A percentile compares a stretch with the other conserved stretches of the same genome.
Evolutionary conservation across 192 early-diverging fungal genomes (phyloP).

Genomic region (Backusella tuberculispora): DNA sequence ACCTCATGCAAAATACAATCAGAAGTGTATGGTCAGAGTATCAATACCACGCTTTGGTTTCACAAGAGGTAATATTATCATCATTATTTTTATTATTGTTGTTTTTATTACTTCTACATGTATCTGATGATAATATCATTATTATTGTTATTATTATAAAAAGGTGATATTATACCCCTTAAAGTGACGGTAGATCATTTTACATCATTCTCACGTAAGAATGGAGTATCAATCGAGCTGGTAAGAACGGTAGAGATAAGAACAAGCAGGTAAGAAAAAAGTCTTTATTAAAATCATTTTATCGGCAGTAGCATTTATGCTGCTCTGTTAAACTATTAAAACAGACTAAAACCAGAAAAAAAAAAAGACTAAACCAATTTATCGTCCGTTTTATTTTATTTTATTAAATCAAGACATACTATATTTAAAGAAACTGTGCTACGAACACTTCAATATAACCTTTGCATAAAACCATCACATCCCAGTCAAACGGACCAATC

Average conservation of each 20-base stretch:
- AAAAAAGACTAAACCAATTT: too few species aligned
- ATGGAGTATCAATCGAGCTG: conserved; percentile 26
- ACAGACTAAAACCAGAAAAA: not conserved
- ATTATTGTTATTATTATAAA: not conserved
- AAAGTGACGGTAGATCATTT: conserved; percentile 18
- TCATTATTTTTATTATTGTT: not conserved
- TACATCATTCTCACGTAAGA: conserved; percentile 16
- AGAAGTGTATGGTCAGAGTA: conserved; percentile 18
- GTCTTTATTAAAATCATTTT: too few species aligned
- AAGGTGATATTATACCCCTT: conserved; percentile 22
- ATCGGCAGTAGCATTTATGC: too few species aligned
- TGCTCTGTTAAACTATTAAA: too few species aligned
- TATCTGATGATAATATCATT: conserved; percentile 23
- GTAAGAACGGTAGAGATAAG: conserved; percentile 30
- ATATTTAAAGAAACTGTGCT: conserved; percentile 19
- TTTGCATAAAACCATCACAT: conserved; percentile 13
- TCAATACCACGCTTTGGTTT: conserved; percentile 37
- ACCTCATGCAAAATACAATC: conserved; percentile 2
- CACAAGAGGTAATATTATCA: conserved; percentile 41
- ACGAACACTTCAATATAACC: conserved; percentile 19
- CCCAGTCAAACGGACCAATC: conserved; percentile 24
- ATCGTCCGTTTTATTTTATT: not conserved
- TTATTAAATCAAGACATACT: not conserved
- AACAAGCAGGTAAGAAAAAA: conserved; percentile 27
- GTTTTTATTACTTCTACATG: not conserved